These are phyloP conservation scores for Cutaneotrichosporon dermatis DNA, from an alignment of 1,284 basidiomycete species.

Conservation along the genomic window DNA sequence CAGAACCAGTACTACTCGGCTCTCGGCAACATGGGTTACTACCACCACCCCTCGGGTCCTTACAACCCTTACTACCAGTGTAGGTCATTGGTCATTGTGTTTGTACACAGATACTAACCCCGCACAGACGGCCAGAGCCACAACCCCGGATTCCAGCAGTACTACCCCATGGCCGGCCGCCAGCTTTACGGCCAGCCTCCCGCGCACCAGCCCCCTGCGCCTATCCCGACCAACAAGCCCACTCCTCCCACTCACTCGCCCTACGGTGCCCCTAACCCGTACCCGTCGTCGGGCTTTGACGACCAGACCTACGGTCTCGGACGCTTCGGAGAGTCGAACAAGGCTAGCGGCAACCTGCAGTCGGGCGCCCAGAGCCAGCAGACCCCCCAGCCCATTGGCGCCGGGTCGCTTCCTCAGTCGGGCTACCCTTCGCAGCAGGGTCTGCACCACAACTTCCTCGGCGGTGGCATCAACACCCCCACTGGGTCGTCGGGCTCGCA, in stretches of 20 bases:
- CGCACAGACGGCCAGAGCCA: conserved; percentile 44
- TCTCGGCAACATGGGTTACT: conserved; percentile 47
- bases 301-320: conserved; percentile 37
- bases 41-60: conserved; percentile 38
- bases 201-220: conserved; percentile 40
- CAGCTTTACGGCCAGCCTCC: conserved; percentile 45
- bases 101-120: conserved; percentile 8
- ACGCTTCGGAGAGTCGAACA: conserved; percentile 35
- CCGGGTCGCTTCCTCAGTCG: conserved; percentile 8
- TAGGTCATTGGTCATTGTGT: conserved; percentile 23
- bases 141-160: conserved; percentile 47
- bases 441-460: conserved; percentile 34
- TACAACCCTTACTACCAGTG: conserved; percentile 52
- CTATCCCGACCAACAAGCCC: conserved; percentile 40
- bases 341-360: conserved; percentile 14
- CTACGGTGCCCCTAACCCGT: conserved; percentile 41
- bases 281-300: conserved; percentile 39
- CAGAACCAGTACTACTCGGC: conserved; percentile 46
- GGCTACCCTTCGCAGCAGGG: conserved; percentile 24
- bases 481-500: conserved; percentile 16
- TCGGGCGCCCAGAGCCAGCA: conserved; percentile 18
- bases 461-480: conserved; percentile 15
- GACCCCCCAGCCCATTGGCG: conserved; percentile 19
- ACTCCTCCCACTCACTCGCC: conserved; percentile 37
- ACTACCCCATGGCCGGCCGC: conserved; percentile 45